These are phyloP conservation scores for Euryodendron excelsum DNA, from an alignment of 148 eudicot species.

Conservation along the genomic window DNA sequence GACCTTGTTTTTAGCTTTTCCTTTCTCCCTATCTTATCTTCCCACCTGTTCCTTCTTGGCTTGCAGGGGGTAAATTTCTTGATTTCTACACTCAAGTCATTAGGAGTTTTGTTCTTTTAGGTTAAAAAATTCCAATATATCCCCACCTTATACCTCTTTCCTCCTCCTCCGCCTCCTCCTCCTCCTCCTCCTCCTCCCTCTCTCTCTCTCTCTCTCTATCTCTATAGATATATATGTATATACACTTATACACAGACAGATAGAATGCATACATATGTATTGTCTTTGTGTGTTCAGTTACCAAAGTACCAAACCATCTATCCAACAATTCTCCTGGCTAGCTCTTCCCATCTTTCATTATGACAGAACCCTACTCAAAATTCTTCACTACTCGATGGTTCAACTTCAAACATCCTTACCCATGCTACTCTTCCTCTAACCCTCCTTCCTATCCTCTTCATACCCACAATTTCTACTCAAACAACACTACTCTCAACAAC, in stretches of 20 bases:
- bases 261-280: no score
- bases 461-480: constrained; percentile 19
- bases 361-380: constrained; percentile 59
- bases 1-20: background rate
- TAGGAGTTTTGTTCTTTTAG: no score
- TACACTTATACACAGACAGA: no score
- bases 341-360: constrained; percentile 30
- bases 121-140: no score
- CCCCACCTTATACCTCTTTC: no score
- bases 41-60: no score
- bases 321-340: constrained; percentile 21
- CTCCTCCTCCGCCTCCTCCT: constrained; percentile 29
- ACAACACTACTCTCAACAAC: constrained; percentile 7
- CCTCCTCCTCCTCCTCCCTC: constrained; percentile 31
- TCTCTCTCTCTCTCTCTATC: no score
- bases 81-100: no score
- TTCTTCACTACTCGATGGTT: constrained; percentile 46
- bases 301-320: constrained; percentile 24
- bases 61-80: no score
- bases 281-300: no score
- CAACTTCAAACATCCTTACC: constrained; percentile 38
- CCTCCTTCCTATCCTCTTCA: constrained; percentile 7
- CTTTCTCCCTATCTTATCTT: background rate
- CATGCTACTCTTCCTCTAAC: constrained; percentile 19
- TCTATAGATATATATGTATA: no score